Conservation (phyloP, 164 flowering plant genomes). For the Tetrastigma voinierianum region DNA sequence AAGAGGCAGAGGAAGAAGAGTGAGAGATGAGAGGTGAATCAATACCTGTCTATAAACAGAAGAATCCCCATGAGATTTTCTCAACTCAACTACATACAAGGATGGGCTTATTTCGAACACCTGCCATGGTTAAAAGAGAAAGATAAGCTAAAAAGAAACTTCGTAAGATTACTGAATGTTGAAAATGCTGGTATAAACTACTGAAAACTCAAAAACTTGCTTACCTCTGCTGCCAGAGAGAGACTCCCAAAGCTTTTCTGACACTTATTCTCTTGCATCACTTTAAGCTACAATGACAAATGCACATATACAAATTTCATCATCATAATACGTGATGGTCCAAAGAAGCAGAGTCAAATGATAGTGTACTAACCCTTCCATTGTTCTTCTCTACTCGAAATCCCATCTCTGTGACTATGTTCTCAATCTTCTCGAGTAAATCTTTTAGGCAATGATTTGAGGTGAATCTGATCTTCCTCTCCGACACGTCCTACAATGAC, state of each 20-base stretch:
- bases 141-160: neutral
- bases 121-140: conserved; percentile 30
- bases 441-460: conserved; percentile 69
- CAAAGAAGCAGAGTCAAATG: neutral
- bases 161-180: no score
- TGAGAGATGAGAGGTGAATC: neutral
- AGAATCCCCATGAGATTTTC: conserved; percentile 82
- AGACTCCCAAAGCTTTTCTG: conserved; percentile 45
- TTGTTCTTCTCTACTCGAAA: conserved; percentile 62
- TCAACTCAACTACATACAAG: conserved; percentile 80
- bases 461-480: conserved; percentile 89
- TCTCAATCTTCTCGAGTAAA: conserved; percentile 69
- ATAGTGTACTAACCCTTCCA: conserved; percentile 58
- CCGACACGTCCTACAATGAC: conserved; percentile 66
- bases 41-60: conserved; percentile 75
- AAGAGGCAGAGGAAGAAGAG: neutral
- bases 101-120: conserved; percentile 84
- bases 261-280: conserved; percentile 49
- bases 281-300: conserved; percentile 55
- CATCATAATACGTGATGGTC: neutral
- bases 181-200: no score
- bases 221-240: conserved; percentile 76
- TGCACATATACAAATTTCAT: neutral
- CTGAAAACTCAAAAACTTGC: neutral
- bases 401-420: conserved; percentile 74